These are phyloP conservation scores for Hyparrhenia diplandra DNA, from an alignment of 176 grass and related monocot species.

Conservation along the genomic window DNA sequence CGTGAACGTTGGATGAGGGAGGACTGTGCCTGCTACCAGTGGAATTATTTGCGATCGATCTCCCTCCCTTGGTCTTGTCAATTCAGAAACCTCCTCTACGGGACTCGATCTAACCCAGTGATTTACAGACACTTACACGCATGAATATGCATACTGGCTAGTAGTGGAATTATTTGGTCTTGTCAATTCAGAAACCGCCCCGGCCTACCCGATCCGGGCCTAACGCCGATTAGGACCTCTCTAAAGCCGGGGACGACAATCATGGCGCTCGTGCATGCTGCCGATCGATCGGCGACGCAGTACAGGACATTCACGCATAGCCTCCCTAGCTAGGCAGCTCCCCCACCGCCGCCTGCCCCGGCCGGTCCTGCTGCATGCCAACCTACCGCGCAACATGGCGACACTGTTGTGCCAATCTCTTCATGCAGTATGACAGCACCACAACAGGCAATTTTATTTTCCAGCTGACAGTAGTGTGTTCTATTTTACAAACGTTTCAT, in stretches of 20 bases:
- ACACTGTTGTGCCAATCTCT: neutral
- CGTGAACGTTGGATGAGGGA: neutral
- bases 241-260: neutral
- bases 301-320: neutral
- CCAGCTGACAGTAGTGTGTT: neutral
- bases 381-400: slow-evolving; percentile 13
- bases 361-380: neutral
- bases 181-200: slow-evolving; percentile 8
- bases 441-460: neutral
- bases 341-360: neutral
- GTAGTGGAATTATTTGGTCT: slow-evolving; percentile 1
- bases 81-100: too few relatives aligned
- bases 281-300: neutral
- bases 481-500: too few relatives aligned
- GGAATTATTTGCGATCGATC: too few relatives aligned
- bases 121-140: neutral
- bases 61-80: too few relatives aligned
- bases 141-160: neutral
- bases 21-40: too few relatives aligned
- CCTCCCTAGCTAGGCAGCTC: neutral
- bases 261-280: slow-evolving; percentile 8
- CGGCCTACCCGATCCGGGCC: too few relatives aligned
- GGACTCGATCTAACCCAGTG: neutral
- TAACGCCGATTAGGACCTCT: slow-evolving; percentile 29
- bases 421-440: neutral